Base-by-base conservation (phyloP, 208 protist species). In the Phytomonas sp. region DNA sequence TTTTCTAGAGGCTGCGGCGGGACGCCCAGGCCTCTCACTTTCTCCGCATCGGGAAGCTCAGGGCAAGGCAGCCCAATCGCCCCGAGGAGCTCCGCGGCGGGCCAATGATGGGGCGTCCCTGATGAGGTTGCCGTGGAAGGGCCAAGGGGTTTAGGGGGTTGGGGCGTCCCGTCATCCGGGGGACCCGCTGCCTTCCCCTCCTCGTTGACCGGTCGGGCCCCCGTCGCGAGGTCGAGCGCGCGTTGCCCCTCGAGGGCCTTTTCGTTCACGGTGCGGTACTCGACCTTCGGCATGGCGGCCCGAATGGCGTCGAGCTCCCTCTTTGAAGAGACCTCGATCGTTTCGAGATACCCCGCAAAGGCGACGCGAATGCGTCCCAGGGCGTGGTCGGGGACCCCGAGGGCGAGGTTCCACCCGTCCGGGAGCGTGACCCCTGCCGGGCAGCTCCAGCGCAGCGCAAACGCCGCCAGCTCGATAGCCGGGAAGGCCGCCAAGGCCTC, bases 401-500 rank as follows among this genome's bases (percentile, higher is more conserved):
- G 87, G 0, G 76, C 80, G 2, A 73, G 11, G 10, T 68, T 79
- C 88, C 90, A 95, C 26, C 80, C 34, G 7, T 67, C 14, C 5
- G 86, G 86, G 30, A 90, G 72, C 37, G 45, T 60, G 32, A 91
- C 62, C 34, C 74, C 72, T 0, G 73, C 19, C 19, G 83, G 83
- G 8, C 66, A 68, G 3, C 82, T 84, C 0, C 72, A 61, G 42
- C 74, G 69, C 49, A 95, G 75, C 4, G 90, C 87, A 67, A 76
- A 87, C 7, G 90, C 69, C 19, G 87, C 90, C 26, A 95, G 72
- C 10, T 75, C 75, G 29, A 80, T 65, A 0, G 80, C 77, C 4
- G 81, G 65, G 7, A 79, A 69, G 0, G 60, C 10, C 23, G 81
- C 67, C 12, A 93, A 70, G 0, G 62, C 67, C 8, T 70, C 52